A percentile compares a stretch with the other conserved stretches of the same genome.
Conservation (phyloP, 2,329 filamentous ascomycete species). For the Stenocarpella maydis region DNA sequence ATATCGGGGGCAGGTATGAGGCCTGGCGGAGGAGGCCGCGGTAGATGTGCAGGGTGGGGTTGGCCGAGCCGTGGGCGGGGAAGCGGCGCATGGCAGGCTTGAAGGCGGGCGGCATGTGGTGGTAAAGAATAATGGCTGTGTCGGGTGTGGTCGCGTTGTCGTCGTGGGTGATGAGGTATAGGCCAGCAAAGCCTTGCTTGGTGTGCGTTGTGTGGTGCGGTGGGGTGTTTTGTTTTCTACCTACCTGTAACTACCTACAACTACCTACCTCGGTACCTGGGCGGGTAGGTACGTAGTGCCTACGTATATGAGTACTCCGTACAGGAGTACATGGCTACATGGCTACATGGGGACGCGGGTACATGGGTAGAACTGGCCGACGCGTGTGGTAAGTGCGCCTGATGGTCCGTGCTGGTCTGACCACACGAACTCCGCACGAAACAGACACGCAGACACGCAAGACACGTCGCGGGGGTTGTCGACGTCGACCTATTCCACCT, state of each 20-base stretch:
- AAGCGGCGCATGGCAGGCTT: constrained; percentile 44
- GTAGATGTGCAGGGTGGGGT: constrained; percentile 56
- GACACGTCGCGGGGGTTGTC: constrained; percentile 32
- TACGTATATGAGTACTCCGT: too few species aligned
- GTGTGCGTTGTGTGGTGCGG: too few species aligned
- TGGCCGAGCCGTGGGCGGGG: constrained; percentile 43
- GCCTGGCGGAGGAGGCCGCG: constrained; percentile 67
- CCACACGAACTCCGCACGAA: constrained; percentile 35
- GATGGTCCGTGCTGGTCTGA: background rate
- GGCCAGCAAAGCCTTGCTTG: too few species aligned
- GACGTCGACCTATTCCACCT: constrained; percentile 35
- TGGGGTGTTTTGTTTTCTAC: too few species aligned
- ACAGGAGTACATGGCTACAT: too few species aligned
- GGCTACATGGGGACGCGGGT: background rate
- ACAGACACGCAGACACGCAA: constrained; percentile 1
- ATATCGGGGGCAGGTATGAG: constrained; percentile 65
- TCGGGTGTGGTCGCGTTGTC: too few species aligned
- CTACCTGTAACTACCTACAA: too few species aligned
- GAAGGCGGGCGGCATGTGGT: background rate
- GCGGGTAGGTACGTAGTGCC: too few species aligned
- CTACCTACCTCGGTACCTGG: too few species aligned
- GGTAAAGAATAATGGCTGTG: background rate
- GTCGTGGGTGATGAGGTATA: too few species aligned
- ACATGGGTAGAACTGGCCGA: background rate
- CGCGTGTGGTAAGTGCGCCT: constrained; percentile 6